These are phyloP conservation scores for Termitomyces heimii DNA, from an alignment of 768 basidiomycete genomes.

Conservation along the genomic window DNA sequence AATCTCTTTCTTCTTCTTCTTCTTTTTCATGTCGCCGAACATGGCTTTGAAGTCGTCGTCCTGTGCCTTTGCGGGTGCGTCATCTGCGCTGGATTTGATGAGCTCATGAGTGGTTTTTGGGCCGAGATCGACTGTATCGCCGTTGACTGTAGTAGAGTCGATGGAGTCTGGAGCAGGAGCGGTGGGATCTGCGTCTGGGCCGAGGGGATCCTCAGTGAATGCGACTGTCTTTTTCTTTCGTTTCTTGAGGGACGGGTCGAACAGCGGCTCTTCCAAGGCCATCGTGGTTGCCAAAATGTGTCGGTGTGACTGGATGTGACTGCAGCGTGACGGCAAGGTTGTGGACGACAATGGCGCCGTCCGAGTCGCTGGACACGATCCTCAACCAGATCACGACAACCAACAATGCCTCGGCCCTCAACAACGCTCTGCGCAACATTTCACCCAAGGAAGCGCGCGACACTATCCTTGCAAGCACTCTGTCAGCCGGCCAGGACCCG, in stretches of 20 bases:
- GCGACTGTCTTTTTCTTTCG: constrained; percentile 85
- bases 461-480: constrained; percentile 42
- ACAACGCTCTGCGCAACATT: constrained; percentile 37
- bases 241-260: constrained; percentile 82
- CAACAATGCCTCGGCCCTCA: constrained; percentile 29
- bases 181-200: constrained; percentile 79
- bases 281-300: constrained; percentile 23
- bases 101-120: constrained; percentile 71
- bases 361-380: constrained; percentile 27
- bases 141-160: constrained; percentile 63
- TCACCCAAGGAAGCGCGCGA: constrained; percentile 57
- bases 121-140: constrained; percentile 72
- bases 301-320: neutral
- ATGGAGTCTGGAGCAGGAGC: constrained; percentile 69
- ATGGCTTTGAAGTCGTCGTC: constrained; percentile 78
- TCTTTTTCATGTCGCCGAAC: constrained; percentile 89
- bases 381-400: constrained; percentile 41
- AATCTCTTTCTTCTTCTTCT: constrained; percentile 91
- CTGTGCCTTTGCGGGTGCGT: constrained; percentile 39
- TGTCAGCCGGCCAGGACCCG: constrained; percentile 65
- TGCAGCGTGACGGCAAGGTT: neutral
- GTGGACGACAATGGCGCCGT: constrained; percentile 1
- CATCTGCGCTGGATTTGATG: constrained; percentile 49
- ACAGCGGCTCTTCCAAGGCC: constrained; percentile 70
- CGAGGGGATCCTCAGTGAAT: constrained; percentile 80